Conservation (phyloP, 352 stramenopile genomes). For the Pythium brachiatum region DNA sequence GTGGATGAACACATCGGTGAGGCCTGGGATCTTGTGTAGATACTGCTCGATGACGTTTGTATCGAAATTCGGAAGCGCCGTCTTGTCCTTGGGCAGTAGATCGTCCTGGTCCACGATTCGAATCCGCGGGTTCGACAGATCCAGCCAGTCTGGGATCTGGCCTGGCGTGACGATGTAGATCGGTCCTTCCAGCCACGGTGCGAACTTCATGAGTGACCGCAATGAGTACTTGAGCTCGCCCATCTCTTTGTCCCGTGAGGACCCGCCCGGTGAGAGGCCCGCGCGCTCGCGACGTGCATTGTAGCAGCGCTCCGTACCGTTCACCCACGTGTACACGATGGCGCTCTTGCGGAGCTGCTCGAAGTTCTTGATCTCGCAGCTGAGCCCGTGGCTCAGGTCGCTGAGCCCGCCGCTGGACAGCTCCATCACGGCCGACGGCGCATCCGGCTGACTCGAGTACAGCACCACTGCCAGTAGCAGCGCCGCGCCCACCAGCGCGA, state of each 20-base stretch:
- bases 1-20: slow-evolving; percentile 87
- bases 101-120: slow-evolving; percentile 76
- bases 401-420: slow-evolving; percentile 42
- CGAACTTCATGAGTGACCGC: slow-evolving; percentile 76
- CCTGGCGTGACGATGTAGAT: slow-evolving; percentile 85
- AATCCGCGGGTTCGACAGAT: slow-evolving; percentile 65
- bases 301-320: slow-evolving; percentile 79
- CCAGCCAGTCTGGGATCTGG: slow-evolving; percentile 81
- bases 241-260: slow-evolving; percentile 81
- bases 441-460: slow-evolving; percentile 47
- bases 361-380: slow-evolving; percentile 68
- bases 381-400: slow-evolving; percentile 30
- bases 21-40: slow-evolving; percentile 77
- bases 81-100: slow-evolving; percentile 57
- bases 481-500: slow-evolving; percentile 49
- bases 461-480: slow-evolving; percentile 45
- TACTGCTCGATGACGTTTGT: slow-evolving; percentile 89
- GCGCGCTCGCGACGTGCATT: slow-evolving; percentile 52
- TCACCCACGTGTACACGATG: slow-evolving; percentile 88
- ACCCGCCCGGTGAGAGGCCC: slow-evolving; percentile 53
- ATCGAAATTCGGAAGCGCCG: slow-evolving; percentile 67
- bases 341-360: slow-evolving; percentile 56
- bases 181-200: slow-evolving; percentile 70
- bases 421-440: slow-evolving; percentile 46
- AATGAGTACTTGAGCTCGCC: slow-evolving; percentile 86